Evolutionary conservation across 2,329 filamentous ascomycete genomes (phyloP), one percentile per base, ranked within the genome.

Genomic region (Monosporascus sp.): DNA sequence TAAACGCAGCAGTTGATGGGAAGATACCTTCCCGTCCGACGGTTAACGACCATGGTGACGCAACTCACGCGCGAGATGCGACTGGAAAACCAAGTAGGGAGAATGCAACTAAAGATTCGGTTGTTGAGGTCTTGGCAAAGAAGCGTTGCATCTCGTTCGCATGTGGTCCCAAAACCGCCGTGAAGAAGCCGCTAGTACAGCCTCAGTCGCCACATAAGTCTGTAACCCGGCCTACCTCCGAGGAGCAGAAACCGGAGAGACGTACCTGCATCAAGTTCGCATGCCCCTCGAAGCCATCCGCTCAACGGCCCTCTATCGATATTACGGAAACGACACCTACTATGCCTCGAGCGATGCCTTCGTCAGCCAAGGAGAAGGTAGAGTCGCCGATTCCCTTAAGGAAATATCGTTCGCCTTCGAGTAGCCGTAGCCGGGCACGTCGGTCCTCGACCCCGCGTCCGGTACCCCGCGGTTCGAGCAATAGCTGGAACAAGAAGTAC

Each of bases 91-190:
- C 52, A 27, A 53, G 54, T 22, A 49, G 26, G n/a, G 51, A 55
- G n/a, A 57, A 61, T 16, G 67, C 65, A 20, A 65, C 67, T 38
- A 78, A 77, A 52, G 82, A 88, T 64, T 75, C 80, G 16, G 74
- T 78, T 37, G 75, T 87, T 1, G 85, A 87, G 65, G 81, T 79
- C 11, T 72, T 86, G 50, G 86, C 85, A 48, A 88, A 89, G 65
- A 96, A 92, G 74, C 84, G 92, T 55, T 93, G 89, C 70, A 97
- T 97, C 61, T 93, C 88, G 55, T 97, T 97, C 69, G 91, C 91
- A 37, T 97, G 93, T 68, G 86, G 82, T 37, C 81, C 81, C 38
- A 89, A 86, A 65, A 78, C 83, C 7, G 72, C 73, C 26, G 63
- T 70, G 31, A 77, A 75, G 58, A 69, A 73, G 49, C 73, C 75